Conservation (phyloP, 2,329 filamentous ascomycete species). For the Diaporthe amygdali region DNA sequence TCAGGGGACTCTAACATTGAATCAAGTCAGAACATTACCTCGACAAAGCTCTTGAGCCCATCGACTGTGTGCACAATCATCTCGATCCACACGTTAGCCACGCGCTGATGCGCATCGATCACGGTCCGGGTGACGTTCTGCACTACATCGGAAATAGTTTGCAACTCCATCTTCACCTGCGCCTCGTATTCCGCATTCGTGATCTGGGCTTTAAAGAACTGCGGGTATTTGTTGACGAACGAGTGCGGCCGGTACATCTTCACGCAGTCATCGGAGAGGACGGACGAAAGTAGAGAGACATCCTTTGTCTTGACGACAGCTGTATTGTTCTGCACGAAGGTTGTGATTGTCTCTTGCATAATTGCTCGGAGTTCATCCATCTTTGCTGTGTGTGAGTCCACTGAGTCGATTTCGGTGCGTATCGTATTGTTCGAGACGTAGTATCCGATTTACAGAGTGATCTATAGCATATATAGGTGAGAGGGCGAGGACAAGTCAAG, state of each 20-base stretch:
- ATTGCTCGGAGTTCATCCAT: constrained; percentile 16
- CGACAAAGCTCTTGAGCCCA: constrained; percentile 22
- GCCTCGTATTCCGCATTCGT: constrained; percentile 32
- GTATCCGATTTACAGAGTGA: not conserved
- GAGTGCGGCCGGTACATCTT: constrained; percentile 29
- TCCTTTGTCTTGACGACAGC: constrained; percentile 27
- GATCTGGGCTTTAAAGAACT: constrained; percentile 29
- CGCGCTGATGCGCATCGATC: constrained; percentile 23
- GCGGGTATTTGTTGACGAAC: constrained; percentile 28
- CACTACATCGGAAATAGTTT: constrained; percentile 26
- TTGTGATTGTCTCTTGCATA: constrained; percentile 17
- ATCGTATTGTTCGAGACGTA: not conserved
- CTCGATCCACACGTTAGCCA: constrained; percentile 28
- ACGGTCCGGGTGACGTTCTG: constrained; percentile 28
- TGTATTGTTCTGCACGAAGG: constrained; percentile 28
- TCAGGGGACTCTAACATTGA: not conserved
- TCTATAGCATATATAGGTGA: not conserved
- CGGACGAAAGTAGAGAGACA: constrained; percentile 25
- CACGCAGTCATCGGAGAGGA: constrained; percentile 27
- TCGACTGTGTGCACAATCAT: constrained; percentile 24
- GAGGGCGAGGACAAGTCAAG: not conserved
- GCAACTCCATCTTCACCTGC: constrained; percentile 22
- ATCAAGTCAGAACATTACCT: constrained; percentile 14
- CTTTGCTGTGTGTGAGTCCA: not conserved
- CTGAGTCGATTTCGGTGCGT: not conserved